Evolutionary conservation across 2,329 filamentous ascomycete genomes (phyloP).

Genomic region (Cordyceps cicadae): DNA sequence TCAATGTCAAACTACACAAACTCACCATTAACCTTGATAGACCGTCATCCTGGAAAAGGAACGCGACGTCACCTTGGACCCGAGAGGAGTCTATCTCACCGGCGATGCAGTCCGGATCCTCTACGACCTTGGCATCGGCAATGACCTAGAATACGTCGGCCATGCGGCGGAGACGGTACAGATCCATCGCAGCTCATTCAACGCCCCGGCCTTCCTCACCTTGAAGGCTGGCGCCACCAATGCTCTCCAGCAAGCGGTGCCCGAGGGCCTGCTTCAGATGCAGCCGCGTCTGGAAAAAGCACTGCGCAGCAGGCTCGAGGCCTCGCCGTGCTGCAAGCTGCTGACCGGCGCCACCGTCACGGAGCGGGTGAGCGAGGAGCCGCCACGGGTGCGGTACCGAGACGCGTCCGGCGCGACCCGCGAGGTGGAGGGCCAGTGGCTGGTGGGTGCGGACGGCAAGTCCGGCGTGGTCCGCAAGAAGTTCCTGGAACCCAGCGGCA

Average conservation of each 20-base stretch:
- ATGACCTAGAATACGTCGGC: slow-evolving; percentile 7
- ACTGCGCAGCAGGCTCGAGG: slow-evolving; percentile 15
- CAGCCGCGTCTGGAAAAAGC: slow-evolving; percentile 11
- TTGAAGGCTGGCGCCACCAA: neutral
- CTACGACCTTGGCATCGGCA: slow-evolving; percentile 19
- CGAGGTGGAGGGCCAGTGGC: slow-evolving; percentile 13
- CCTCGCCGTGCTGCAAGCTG: slow-evolving; percentile 10
- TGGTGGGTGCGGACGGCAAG: slow-evolving; percentile 41
- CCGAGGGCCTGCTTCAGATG: slow-evolving; percentile 10
- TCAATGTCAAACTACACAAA: neutral
- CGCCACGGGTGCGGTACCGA: slow-evolving; percentile 20
- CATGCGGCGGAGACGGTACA: slow-evolving; percentile 12
- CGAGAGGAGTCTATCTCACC: slow-evolving; percentile 23
- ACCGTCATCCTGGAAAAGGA: slow-evolving; percentile 22
- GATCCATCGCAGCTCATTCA: slow-evolving; percentile 16
- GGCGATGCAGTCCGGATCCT: slow-evolving; percentile 23
- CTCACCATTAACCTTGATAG: neutral
- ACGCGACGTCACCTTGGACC: slow-evolving; percentile 19
- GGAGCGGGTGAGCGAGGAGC: slow-evolving; percentile 17
- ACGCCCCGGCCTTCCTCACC: neutral
- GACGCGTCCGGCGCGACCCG: neutral
- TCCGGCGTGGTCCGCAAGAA: slow-evolving; percentile 36
- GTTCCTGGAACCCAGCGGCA: slow-evolving; percentile 34
- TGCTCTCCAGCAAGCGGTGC: neutral
- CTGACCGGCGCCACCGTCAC: slow-evolving; percentile 8